Base-by-base conservation (phyloP, 768 basidiomycete genomes). In the Podaxis sp. region DNA sequence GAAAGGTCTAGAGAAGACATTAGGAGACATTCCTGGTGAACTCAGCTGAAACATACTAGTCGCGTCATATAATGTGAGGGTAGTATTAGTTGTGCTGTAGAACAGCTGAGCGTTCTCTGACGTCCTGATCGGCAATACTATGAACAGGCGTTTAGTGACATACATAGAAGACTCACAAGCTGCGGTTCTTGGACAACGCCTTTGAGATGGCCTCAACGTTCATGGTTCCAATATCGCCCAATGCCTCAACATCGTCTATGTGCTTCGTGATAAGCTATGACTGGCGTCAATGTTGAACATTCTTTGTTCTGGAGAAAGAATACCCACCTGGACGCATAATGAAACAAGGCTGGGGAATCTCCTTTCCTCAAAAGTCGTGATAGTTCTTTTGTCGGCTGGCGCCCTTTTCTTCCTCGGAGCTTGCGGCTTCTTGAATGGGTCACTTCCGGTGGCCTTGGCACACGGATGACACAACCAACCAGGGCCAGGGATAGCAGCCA, bases 381-480 rank as follows among this genome's bases (percentile, higher is more conserved):
- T 76, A 27, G 79, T 87, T 17, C 90, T 85, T 70, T 83, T 90
- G 36, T 94, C 91, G 1, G 80, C 78, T 0, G 84, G 81, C 0
- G 80, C 74, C 66, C 85, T 89, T 56, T 87, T 85, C 72, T 87
- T 91, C 60, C 80, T 80, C 0, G 85, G 83, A 29, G 75, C 75
- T 6, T 81, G 75, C 17, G 87, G 80, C 66, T 93, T 94, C 73
- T 95, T 96, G 77, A 96, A 96, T 0, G 93, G 93, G 68, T 95
- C 91, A 1, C 78, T 76, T 5, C 92, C 94, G 2, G 86, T 82
- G 0, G 85, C 81, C 69, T 92, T 93, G 1, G 89, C 86, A 72
- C 96, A 99, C 8, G 78, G 75, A 67, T 94, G 88, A 70, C 96
- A 99, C 22, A 98, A 82, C 66, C 82, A 94, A 1, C 93, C 94